Evolutionary conservation across 2,329 filamentous ascomycete genomes (phyloP), one percentile per base, ranked within the genome.

Genomic region (Conoideocrella luteorostrata): DNA sequence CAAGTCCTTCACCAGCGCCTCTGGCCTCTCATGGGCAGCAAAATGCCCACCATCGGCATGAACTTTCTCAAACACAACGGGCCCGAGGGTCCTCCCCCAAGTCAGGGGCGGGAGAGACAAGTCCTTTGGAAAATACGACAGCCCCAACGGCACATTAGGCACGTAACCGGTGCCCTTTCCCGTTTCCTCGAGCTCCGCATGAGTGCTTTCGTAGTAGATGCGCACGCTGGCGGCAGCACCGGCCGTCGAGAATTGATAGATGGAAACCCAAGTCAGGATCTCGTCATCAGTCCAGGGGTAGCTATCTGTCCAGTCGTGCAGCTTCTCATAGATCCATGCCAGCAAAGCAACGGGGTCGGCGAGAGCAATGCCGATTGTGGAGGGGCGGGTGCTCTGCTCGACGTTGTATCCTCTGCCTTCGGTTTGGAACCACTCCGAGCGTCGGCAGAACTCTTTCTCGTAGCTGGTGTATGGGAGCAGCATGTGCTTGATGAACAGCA

Each of bases 271-370:
- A 0, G 80, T 86, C 21, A 87, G 64, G 7, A 90, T 73, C 63
- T 90, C 85, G 43, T 89, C 84, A 48, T 88, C 81, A 0, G 78
- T 83, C 85, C 85, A 90, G 0, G 75, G 66, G 55, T 88, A 88
- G 1, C 53, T 54, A 53, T 90, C 85, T 0, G 80, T 81, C 86
- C 86, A 91, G 52, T 86, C 81, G 51, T 83, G 78, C 29, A 91
- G 65, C 58, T 91, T 91, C 63, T 91, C 87, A 51, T 86, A 86
- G 26, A 91, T 80, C 87, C 87, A 93, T 0, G 84, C 78, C 1
- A 91, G 68, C 3, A 88, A 65, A 0, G 75, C 84, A 0, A 86
- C 75, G 0, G 86, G 87, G 57, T 89, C 85, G 1, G 77, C 71
- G 3, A 90, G 68, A 0, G 71, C 79, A 54, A 86, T 87, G 0